phyloP scores from a whole-genome alignment of 257 asterid species.

The Przewalskia tangutica region DNA sequence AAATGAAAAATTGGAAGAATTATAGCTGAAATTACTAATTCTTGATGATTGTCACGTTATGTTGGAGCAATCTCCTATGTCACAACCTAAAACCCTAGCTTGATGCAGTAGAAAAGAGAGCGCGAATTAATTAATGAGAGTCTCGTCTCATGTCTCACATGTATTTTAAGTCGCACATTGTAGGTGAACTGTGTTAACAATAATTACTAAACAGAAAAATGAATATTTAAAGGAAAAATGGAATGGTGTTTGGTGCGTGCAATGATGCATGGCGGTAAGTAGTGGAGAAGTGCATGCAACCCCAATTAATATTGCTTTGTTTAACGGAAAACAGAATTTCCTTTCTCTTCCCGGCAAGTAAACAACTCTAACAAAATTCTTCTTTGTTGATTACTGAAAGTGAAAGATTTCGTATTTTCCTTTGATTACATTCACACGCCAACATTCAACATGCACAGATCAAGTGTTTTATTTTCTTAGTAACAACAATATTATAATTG shows the following conservation, averaged over 20 bases:
- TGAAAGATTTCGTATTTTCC: constrained; percentile 8
- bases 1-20: too few species aligned
- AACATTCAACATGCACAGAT: not conserved
- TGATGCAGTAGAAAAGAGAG: too few species aligned
- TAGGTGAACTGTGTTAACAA: too few species aligned
- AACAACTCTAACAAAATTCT: not conserved
- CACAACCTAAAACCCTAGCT: too few species aligned
- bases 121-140: too few species aligned
- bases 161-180: too few species aligned
- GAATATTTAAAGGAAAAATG: not conserved
- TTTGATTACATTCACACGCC: constrained; percentile 1
- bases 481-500: not conserved
- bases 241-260: constrained; percentile 5
- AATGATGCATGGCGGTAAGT: constrained; percentile 21
- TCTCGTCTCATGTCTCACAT: too few species aligned
- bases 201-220: not conserved
- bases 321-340: not conserved
- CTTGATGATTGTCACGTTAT: too few species aligned
- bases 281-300: constrained; percentile 8
- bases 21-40: too few species aligned
- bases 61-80: too few species aligned
- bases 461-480: too few species aligned
- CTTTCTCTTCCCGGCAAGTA: constrained; percentile 15
- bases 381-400: constrained; percentile 1
- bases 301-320: constrained; percentile 8